phyloP scores from a whole-genome alignment of 1,284 basidiomycete genomes.

The Trametes hirsuta region DNA sequence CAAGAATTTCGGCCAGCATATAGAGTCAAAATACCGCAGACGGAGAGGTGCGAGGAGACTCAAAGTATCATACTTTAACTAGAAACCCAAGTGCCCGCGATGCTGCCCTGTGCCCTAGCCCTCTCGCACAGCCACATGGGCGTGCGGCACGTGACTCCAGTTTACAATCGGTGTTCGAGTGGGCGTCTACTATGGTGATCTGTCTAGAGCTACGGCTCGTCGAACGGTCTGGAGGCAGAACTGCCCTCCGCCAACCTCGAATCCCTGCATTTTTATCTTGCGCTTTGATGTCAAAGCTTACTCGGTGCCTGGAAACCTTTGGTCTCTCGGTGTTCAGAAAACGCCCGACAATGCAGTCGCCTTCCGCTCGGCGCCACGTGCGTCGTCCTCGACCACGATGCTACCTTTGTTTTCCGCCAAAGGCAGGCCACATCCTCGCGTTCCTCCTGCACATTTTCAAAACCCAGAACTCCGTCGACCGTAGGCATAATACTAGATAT shows the following conservation, averaged over 20 bases:
- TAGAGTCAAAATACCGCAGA: too few relatives aligned
- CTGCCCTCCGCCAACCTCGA: not conserved
- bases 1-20: too few relatives aligned
- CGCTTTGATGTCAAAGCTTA: not conserved
- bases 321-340: not conserved
- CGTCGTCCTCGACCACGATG: not conserved
- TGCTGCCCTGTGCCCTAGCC: too few relatives aligned
- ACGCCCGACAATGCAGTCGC: not conserved
- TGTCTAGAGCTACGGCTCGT: not conserved
- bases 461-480: too few relatives aligned
- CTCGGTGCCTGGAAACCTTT: not conserved
- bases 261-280: not conserved
- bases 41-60: too few relatives aligned
- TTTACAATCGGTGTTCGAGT: too few relatives aligned
- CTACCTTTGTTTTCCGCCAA: constrained; percentile 4
- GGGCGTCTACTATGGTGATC: not conserved
- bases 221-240: not conserved
- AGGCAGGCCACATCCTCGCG: not conserved
- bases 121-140: too few relatives aligned
- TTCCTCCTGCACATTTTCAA: not conserved
- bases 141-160: too few relatives aligned
- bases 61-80: too few relatives aligned
- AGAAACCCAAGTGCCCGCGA: too few relatives aligned
- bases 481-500: not conserved
- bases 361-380: not conserved